Base-by-base conservation (phyloP, 148 eudicot genomes). In the Fallopia convolvulus region DNA sequence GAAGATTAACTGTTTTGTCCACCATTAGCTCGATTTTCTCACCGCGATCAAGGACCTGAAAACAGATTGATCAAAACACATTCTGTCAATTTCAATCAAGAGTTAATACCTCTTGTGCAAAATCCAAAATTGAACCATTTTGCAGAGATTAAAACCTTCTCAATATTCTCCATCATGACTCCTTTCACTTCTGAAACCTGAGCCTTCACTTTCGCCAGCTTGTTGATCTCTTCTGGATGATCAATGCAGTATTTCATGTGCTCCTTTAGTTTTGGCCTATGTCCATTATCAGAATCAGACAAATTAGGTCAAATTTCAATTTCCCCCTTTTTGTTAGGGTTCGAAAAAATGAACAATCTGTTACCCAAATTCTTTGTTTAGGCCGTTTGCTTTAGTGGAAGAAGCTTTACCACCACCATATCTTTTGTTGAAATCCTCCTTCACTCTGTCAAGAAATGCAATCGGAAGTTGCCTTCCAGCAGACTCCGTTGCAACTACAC, bases 1-100 rank as follows among this genome's bases (percentile, higher is more conserved):
- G 84, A 6, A 82, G 84, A 72, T 82, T 79, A 63, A 78, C 84
- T 6, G 84, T 82, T 49, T 82, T 82, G 49, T 82, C 81, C 7
- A 82, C 84, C 39, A 82, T 32, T 60, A 82, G 74, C 40, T 82
- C 84, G 33, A 82, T 82, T 78, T 82, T 82, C 73, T 82, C 84
- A 55, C 84, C 84, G 66, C 84, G 84, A 68, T 82, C 84, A 65
- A 82, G 81, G 17, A 82, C 84, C 84, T 82, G 77, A 48, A 21
- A 20, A 47, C 75, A 73, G 12, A 42, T 36, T 26, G 65, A 7
- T 18, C 44, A 63, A 48, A 48, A 48, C 17, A 12, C 14, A 48
- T 36, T 9, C 7, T 52, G n/a, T 52, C 5, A 15, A 52, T 52
- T 52, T 55, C 8, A 10, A 53, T 53, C 8, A 53, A 14, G 21